Evolutionary conservation across 1,284 basidiomycete species (phyloP).

Genomic region (Chiua sp.): DNA sequence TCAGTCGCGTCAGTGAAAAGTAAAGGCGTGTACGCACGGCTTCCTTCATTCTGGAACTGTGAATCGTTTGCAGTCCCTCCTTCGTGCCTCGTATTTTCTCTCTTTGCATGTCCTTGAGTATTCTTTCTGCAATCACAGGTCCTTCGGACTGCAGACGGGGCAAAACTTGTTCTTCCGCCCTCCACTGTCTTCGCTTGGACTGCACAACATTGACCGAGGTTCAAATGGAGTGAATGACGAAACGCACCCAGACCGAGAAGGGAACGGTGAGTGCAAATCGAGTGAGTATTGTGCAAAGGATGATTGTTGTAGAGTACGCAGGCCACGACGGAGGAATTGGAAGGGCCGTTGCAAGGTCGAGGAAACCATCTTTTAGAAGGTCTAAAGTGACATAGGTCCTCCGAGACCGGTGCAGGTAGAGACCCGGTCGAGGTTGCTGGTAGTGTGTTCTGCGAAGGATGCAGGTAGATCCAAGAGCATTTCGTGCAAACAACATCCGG

Average conservation of each 20-base stretch:
- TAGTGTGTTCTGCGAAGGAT: constrained; percentile 11
- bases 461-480: constrained; percentile 15
- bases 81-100: constrained; percentile 59
- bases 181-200: constrained; percentile 68
- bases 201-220: constrained; percentile 35
- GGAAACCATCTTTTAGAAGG: constrained; percentile 52
- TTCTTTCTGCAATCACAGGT: constrained; percentile 55
- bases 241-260: constrained; percentile 79
- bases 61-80: constrained; percentile 54
- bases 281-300: constrained; percentile 70
- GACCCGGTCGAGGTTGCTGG: constrained; percentile 6
- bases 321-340: constrained; percentile 71
- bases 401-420: constrained; percentile 6
- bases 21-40: constrained; percentile 39
- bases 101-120: constrained; percentile 63
- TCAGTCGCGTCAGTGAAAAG: constrained; percentile 4
- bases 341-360: constrained; percentile 70
- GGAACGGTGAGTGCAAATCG: constrained; percentile 75
- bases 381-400: constrained; percentile 47
- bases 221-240: constrained; percentile 8
- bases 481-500: constrained; percentile 29
- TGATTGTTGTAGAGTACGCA: constrained; percentile 78
- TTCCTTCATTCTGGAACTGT: constrained; percentile 52
- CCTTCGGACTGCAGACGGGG: constrained; percentile 66
- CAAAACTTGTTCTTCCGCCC: constrained; percentile 69